phyloP scores from a whole-genome alignment of 345 rosid species.

The Citrus unshiu region DNA sequence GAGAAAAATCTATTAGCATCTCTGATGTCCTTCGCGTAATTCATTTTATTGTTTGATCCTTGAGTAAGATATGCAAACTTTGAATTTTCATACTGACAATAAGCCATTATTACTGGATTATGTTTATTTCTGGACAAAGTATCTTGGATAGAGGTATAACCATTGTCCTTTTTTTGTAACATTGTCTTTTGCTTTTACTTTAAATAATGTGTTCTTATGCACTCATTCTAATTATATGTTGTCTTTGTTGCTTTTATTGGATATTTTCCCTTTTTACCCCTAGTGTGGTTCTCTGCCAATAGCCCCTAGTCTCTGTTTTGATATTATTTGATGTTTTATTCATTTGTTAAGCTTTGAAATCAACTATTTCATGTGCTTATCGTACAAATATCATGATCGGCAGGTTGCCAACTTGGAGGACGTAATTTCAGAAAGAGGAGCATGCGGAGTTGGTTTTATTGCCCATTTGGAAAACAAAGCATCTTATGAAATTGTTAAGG shows the following conservation, averaged over 20 bases:
- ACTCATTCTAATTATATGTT: background rate
- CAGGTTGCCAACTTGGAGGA: conserved; percentile 87
- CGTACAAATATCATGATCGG: conserved; percentile 7
- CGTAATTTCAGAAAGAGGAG: conserved; percentile 92
- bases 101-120: background rate
- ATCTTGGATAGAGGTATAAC: background rate
- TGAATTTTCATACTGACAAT: background rate
- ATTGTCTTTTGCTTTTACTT: background rate
- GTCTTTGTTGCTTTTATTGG: background rate
- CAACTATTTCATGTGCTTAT: background rate
- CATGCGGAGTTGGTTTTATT: conserved; percentile 98
- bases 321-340: conserved; percentile 1
- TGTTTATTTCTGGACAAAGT: background rate
- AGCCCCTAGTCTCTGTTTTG: background rate
- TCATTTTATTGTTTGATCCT: background rate
- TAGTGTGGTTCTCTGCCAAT: background rate
- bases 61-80: background rate
- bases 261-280: background rate
- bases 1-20: background rate
- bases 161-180: background rate
- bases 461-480: conserved; percentile 91
- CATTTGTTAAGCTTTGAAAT: conserved; percentile 10
- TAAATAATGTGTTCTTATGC: background rate
- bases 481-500: conserved; percentile 69
- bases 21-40: background rate